A percentile compares a stretch with the other conserved stretches of the same genome.
Evolutionary conservation across 768 basidiomycete species (phyloP).

Genomic region (Podaxis rugospora): DNA sequence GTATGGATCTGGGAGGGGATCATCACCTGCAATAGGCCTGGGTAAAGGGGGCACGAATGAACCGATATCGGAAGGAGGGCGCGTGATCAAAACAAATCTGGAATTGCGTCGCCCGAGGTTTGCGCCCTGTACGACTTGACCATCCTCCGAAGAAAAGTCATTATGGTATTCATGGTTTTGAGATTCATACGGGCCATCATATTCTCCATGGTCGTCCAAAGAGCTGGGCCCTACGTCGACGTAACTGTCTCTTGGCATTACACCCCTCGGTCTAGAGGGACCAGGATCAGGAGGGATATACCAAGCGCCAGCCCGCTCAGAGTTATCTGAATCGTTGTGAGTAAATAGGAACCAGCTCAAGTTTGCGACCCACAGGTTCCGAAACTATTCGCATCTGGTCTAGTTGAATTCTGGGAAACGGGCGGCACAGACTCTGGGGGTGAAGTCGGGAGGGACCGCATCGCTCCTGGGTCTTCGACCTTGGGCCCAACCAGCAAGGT

Average conservation of each 20-base stretch:
- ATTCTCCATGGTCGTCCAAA: background rate
- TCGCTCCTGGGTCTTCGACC: background rate
- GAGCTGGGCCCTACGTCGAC: background rate
- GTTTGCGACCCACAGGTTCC: background rate
- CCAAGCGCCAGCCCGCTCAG: background rate
- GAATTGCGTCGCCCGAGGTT: constrained; percentile 5
- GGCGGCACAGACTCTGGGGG: background rate
- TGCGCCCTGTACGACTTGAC: background rate
- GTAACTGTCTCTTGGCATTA: background rate
- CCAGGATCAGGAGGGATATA: background rate
- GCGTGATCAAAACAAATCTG: background rate
- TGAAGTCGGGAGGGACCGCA: background rate
- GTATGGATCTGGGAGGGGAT: constrained; percentile 35
- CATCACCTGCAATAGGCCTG: constrained; percentile 31
- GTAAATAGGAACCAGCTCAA: background rate
- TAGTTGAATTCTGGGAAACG: background rate
- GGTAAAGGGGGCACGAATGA: background rate
- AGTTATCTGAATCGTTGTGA: background rate
- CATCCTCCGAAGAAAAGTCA: constrained; percentile 5
- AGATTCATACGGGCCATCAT: background rate
- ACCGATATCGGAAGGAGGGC: background rate
- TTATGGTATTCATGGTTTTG: background rate
- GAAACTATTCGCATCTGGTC: background rate
- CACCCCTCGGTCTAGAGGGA: background rate
- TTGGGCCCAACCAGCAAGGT: background rate